phyloP scores from a whole-genome alignment of 345 rosid genomes.

The Aurinia saxatilis region DNA sequence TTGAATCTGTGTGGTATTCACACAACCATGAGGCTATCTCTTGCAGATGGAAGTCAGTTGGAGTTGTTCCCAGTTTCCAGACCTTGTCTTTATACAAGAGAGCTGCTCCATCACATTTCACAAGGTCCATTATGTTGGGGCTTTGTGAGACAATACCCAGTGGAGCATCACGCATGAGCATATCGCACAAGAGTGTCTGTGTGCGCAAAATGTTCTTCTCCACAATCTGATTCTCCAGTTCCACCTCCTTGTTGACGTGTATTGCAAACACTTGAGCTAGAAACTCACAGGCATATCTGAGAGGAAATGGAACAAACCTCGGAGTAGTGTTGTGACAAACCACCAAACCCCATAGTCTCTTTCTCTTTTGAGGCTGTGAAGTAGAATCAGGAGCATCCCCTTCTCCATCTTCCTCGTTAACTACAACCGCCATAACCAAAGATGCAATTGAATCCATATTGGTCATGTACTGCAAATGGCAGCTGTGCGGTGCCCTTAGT shows the following conservation, averaged over 20 bases:
- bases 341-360: slow-evolving; percentile 92
- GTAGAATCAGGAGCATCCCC: slow-evolving; percentile 37
- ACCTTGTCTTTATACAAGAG: slow-evolving; percentile 60
- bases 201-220: slow-evolving; percentile 91
- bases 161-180: slow-evolving; percentile 95
- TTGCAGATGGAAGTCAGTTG: slow-evolving; percentile 58
- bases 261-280: slow-evolving; percentile 90
- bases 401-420: slow-evolving; percentile 77
- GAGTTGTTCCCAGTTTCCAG: slow-evolving; percentile 69
- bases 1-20: slow-evolving; percentile 81
- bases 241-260: slow-evolving; percentile 86
- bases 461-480: slow-evolving; percentile 94
- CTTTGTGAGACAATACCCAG: slow-evolving; percentile 79
- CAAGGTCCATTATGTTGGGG: slow-evolving; percentile 89
- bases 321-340: slow-evolving; percentile 89
- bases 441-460: slow-evolving; percentile 94
- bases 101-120: slow-evolving; percentile 94
- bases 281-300: slow-evolving; percentile 94
- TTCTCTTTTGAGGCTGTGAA: slow-evolving; percentile 56
- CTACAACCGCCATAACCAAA: slow-evolving; percentile 89
- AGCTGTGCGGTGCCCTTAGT: slow-evolving; percentile 84
- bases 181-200: slow-evolving; percentile 87
- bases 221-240: slow-evolving; percentile 67
- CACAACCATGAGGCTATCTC: slow-evolving; percentile 70
- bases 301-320: slow-evolving; percentile 92